Evolutionary conservation across 2,329 filamentous ascomycete species (phyloP), one percentile per base, ranked within the genome.

Genomic region (Colletotrichum liaoningense): DNA sequence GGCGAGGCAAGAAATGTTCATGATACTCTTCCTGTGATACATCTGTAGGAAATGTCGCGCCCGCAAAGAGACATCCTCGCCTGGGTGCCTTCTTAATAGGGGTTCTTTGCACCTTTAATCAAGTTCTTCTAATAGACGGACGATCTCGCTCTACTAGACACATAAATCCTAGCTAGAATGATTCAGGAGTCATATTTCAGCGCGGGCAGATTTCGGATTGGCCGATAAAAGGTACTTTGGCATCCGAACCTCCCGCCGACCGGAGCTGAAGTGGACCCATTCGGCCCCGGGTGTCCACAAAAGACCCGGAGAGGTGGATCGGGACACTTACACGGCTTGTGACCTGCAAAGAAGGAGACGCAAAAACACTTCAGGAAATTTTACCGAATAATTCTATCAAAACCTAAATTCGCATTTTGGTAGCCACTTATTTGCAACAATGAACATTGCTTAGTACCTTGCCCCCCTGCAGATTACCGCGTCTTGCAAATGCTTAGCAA

Each of bases 371-470:
- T 2, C 16, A 49, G 7, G 3, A 33, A 11, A 1, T 33, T 1
- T 11, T 11, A 9, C 30, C 30, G 8, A 33, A 33, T 4, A 4
- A 33, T 9, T 33, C 30, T 33, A 33, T 33, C 8, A 33, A 33
- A 11, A 1, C 0, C 11, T 9, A 3, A 9, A 33, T 3, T 33
- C 0, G 3, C 30, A 9, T 33, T 33, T 11, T 33, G 8, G 8
- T 11, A 4, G 30, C 30, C 30, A 33, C 30, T 33, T 9, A 33
- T 33, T 33, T 7, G 30, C 30, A 33, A 4, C 8, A 33, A 33
- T 33, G 9, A 9, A 33, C 0, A 11, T 33, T 11, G 8, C 30
- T 33, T 33, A 4, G 4, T 35, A 35, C 33, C 33, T 35, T n/a
- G 8, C 5, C 14, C 14, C 38, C 35, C 16, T 46, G 42, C 19